Conservation (phyloP, 306 rosid genomes). For the Lupinus albus region DNA sequence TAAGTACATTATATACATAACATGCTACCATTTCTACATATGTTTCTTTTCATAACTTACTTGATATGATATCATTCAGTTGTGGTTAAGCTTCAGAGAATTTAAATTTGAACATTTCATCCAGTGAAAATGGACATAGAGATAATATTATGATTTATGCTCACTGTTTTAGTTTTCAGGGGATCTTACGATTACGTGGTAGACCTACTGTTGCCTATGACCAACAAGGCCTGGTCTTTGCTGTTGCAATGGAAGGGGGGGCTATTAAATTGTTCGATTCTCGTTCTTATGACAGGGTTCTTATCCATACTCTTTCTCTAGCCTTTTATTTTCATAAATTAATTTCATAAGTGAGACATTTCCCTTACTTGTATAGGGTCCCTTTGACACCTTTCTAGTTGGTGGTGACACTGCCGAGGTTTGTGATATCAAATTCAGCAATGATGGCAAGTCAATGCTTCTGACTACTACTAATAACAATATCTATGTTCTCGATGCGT, state of each 20-base stretch:
- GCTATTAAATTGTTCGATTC: slow-evolving; percentile 95
- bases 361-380: slow-evolving; percentile 65
- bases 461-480: slow-evolving; percentile 85
- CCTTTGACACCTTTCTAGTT: slow-evolving; percentile 94
- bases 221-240: slow-evolving; percentile 97
- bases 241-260: slow-evolving; percentile 99
- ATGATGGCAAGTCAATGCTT: slow-evolving; percentile 95
- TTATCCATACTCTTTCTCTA: slow-evolving; percentile 34
- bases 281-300: slow-evolving; percentile 95
- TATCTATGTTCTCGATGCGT: slow-evolving; percentile 92
- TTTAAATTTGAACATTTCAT: slow-evolving; percentile 12
- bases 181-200: slow-evolving; percentile 87
- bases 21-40: background rate
- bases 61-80: slow-evolving; percentile 29
- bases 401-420: slow-evolving; percentile 98
- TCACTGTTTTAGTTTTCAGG: slow-evolving; percentile 68
- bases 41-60: slow-evolving; percentile 30
- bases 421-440: slow-evolving; percentile 95
- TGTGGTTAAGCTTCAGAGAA: slow-evolving; percentile 26
- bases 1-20: background rate
- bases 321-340: slow-evolving; percentile 28
- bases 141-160: slow-evolving; percentile 49
- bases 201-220: slow-evolving; percentile 97
- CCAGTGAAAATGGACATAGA: slow-evolving; percentile 2
- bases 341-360: slow-evolving; percentile 37